A percentile compares a stretch with the other conserved stretches of the same genome.
These are phyloP conservation scores for Pichia sp. DNA, from an alignment of 1,139 yeast genomes.

Conservation along the genomic window DNA sequence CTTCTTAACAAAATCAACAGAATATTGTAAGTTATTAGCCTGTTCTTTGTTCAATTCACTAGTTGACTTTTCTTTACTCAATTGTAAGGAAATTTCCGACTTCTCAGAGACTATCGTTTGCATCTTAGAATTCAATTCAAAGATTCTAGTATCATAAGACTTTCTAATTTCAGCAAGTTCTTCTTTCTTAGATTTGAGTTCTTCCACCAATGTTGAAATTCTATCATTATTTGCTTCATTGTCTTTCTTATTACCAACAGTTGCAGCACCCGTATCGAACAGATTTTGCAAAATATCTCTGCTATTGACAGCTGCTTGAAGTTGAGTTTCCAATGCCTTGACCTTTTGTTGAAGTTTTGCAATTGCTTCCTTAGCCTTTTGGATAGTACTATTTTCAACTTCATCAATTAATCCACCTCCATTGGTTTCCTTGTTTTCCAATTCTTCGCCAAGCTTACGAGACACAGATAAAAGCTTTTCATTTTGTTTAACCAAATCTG, in stretches of 20 bases:
- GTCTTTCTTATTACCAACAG: constrained; percentile 26
- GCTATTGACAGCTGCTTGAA: constrained; percentile 57
- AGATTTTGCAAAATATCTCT: constrained; percentile 54
- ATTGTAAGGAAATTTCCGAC: constrained; percentile 42
- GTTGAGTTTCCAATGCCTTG: constrained; percentile 46
- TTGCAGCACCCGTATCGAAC: constrained; percentile 39
- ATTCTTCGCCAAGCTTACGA: constrained; percentile 64
- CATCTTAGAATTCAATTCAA: constrained; percentile 39
- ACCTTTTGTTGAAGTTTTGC: constrained; percentile 63
- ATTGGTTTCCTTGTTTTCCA: constrained; percentile 60
- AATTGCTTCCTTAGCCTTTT: constrained; percentile 69
- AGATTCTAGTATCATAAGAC: constrained; percentile 43
- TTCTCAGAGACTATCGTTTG: constrained; percentile 47
- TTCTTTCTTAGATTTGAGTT: constrained; percentile 29
- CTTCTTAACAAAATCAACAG: constrained; percentile 37
- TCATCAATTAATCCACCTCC: constrained; percentile 59
- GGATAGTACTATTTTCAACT: constrained; percentile 25
- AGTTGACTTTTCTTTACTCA: constrained; percentile 48
- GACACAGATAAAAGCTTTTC: constrained; percentile 66
- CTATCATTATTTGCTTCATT: constrained; percentile 30
- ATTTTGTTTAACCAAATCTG: constrained; percentile 73
- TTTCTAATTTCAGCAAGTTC: constrained; percentile 33
- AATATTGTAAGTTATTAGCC: constrained; percentile 35
- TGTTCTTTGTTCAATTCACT: constrained; percentile 47
- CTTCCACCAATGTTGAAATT: constrained; percentile 34